Evolutionary conservation across 441 rosid genomes (phyloP).

Genomic region (Melianthus villosus): DNA sequence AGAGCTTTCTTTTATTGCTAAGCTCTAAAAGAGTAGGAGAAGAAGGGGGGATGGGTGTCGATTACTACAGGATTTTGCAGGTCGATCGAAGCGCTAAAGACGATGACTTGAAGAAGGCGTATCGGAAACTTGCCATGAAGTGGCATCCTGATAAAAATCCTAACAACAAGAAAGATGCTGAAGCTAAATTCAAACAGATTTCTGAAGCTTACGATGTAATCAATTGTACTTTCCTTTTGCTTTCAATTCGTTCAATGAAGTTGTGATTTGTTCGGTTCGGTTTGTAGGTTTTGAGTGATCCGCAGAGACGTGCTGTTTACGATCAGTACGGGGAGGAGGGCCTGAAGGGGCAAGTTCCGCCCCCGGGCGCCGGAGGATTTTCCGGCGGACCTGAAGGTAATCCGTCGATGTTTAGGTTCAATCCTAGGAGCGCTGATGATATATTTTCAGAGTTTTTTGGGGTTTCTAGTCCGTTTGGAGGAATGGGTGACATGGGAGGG

Average conservation of each 20-base stretch:
- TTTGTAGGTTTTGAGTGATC: conserved; percentile 58
- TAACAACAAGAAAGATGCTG: conserved; percentile 54
- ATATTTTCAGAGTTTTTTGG: conserved; percentile 71
- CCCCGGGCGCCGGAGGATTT: conserved; percentile 40
- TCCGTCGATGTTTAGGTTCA: conserved; percentile 38
- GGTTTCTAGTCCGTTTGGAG: conserved; percentile 33
- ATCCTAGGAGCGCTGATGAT: conserved; percentile 53
- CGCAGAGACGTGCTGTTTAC: conserved; percentile 53
- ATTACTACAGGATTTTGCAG: conserved; percentile 50
- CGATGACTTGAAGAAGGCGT: conserved; percentile 72
- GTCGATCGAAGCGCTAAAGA: conserved; percentile 56
- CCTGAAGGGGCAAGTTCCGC: conserved; percentile 52
- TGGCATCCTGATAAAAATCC: conserved; percentile 93
- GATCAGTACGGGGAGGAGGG: conserved; percentile 84
- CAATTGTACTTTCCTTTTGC: background rate
- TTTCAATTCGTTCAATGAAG: background rate
- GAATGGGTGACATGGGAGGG: conserved; percentile 37
- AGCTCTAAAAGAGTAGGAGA: background rate
- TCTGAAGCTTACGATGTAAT: conserved; percentile 72
- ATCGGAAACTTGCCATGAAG: conserved; percentile 74
- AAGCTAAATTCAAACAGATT: conserved; percentile 69
- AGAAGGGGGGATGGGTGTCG: conserved; percentile 34
- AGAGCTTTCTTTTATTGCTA: too few relatives aligned
- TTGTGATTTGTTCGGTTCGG: too few relatives aligned
- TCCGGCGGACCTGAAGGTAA: conserved; percentile 17